Base-by-base conservation (phyloP, 2,329 filamentous ascomycete genomes). In the Aspergillus persii region DNA sequence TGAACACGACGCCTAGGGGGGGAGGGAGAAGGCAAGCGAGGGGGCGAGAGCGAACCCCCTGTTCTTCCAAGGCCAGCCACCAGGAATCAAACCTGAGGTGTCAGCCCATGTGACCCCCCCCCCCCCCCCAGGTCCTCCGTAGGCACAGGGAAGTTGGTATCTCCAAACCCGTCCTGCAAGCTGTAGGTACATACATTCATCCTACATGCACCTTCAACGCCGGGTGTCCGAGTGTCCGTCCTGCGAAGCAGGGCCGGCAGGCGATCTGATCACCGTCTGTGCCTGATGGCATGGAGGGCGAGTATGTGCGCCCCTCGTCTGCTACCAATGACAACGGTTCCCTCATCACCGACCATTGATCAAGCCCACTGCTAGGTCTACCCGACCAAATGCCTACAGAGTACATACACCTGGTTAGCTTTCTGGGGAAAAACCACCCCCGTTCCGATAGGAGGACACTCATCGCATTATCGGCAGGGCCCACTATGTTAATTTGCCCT, bases 381-480 rank as follows among this genome's bases (percentile, higher is more conserved):
- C 44, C 26, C 18, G 26, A 47, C 44, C 44, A 15, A 23, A 23
- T 23, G 18, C 18, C 18, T 15, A 7, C 44, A 23, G 51, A 54
- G 39, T 50, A 54, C 33, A 36, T 27, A 50, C 54, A 51, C 39
- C 56, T 56, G 41, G 49, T 56, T 53, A 59, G 59, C 53, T 53
- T 61, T 59, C 59, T 61, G 56, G 59, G 59, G 59, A 59, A 61
- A 33, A 53, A 15, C 26, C 53, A 31, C 44, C 33, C 57, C 29
- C 49, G 29, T 50, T 61, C 59, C 59, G 59, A 61, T 61, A 61
- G 59, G 59, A 26, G 53, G 53, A 54, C 15, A 33, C 47, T 54
- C 44, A 50, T 47, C 49, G 44, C 44, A 56, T 56, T 59, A 51
- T 59, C 36, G 36, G 53, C 46, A 39, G 11, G 49, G 53, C 49